A percentile compares a stretch with the other conserved stretches of the same genome.
phyloP scores from a whole-genome alignment of 495 filamentous ascomycete genomes.

The Daldinia grandis region DNA sequence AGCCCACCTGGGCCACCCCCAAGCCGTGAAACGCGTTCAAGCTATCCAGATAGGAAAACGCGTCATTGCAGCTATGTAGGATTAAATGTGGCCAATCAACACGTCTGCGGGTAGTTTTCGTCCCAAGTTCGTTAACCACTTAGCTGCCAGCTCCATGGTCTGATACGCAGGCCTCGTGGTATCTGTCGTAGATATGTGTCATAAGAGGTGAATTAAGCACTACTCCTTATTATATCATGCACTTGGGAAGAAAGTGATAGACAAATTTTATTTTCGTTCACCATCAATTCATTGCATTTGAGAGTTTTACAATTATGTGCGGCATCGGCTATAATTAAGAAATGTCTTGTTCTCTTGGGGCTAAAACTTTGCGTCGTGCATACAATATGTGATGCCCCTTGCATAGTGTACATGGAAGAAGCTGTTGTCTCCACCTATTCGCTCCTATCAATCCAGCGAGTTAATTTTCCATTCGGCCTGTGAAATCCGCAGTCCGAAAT shows the following conservation, averaged over 20 bases:
- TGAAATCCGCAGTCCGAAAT: not conserved
- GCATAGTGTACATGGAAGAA: not conserved
- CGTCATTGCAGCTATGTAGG: constrained; percentile 18
- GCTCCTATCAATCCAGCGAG: not conserved
- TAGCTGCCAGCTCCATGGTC: constrained; percentile 16
- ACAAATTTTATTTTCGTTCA: not conserved
- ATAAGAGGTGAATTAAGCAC: constrained; percentile 1
- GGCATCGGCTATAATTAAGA: not conserved
- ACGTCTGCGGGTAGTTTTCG: constrained; percentile 18
- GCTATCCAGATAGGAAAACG: constrained; percentile 15
- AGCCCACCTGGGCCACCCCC: not conserved
- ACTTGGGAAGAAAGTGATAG: not conserved
- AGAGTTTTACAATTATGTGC: not conserved
- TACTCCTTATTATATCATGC: constrained; percentile 5
- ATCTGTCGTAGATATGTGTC: constrained; percentile 25
- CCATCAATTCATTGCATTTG: not conserved
- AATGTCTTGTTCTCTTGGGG: not conserved
- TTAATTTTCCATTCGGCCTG: not conserved
- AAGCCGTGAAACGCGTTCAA: constrained; percentile 21
- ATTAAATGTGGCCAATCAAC: constrained; percentile 18
- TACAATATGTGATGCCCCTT: not conserved
- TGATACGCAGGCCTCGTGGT: constrained; percentile 18
- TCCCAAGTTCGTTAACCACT: constrained; percentile 11
- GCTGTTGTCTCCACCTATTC: not conserved
- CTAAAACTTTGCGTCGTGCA: not conserved